Base-by-base conservation (phyloP, 1,139 yeast species). In the Ogataea hybrid region DNA sequence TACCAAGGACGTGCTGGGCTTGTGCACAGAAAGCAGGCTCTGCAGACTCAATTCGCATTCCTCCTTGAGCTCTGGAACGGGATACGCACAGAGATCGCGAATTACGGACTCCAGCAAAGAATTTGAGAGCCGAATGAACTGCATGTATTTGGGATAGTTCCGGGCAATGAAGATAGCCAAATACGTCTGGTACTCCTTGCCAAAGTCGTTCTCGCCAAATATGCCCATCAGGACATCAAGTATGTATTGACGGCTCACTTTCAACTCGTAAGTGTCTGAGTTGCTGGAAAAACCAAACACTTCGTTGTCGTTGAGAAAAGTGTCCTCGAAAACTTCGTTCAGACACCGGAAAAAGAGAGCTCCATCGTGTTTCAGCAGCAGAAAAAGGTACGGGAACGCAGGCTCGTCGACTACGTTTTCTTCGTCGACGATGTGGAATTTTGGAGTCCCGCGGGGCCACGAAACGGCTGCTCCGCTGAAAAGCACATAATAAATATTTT, bases 251-350 rank as follows among this genome's bases (percentile, higher is more conserved):
- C 94, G 68, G 41, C 68, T 78, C 14, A 79, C 62, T 4, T 62
- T 57, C 18, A 57, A 42, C 48, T 51, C 53, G 35, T 57, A 64
- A n/a, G 42, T 49, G 15, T 41, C 53, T 4, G 47, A 34, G 59
- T 64, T 38, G 35, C 41, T 22, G 30, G 43, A 25, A 35, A 43
- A 44, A 2, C 46, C 56, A 34, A 43, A 55, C 9, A 61, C 54
- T 18, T 63, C 69, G 37, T 73, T 77, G 23, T 73, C 80, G 55
- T 87, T 86, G 41, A 87, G 59, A 34, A 72, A 68, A 0, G 83
- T 66, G 55, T 85, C 92, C 57, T 87, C 96, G 58, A 87, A 83
- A 23, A 83, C 85, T 57, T 85, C 94, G 57, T 86, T 84, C 48
- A 87, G 59, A 0, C 84, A 74, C 0, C 82, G 70, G 40, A 86